Conservation (phyloP, 2,329 filamentous ascomycete genomes). For the Lanzia echinophila region DNA sequence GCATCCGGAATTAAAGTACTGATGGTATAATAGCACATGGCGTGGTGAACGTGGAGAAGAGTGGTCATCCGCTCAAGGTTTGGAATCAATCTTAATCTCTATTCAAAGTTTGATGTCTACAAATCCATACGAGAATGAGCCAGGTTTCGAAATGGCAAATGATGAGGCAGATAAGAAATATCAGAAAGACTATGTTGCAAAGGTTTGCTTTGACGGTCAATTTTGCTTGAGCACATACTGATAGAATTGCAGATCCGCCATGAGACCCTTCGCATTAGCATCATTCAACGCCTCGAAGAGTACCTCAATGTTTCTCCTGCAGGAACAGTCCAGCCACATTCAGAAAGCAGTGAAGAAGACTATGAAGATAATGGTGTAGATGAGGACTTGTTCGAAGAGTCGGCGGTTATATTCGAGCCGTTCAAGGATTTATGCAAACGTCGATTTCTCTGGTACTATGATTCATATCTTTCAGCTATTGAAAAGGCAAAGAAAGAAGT, state of each 20-base stretch:
- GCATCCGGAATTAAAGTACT: not conserved
- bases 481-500: constrained; percentile 58
- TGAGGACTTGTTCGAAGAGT: constrained; percentile 36
- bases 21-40: constrained; percentile 66
- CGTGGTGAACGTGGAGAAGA: constrained; percentile 82
- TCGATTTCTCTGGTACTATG: constrained; percentile 92
- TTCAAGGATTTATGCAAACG: constrained; percentile 89
- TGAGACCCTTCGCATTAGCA: constrained; percentile 77
- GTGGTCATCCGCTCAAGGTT: constrained; percentile 92
- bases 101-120: constrained; percentile 94
- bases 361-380: constrained; percentile 36
- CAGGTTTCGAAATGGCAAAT: constrained; percentile 77
- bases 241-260: constrained; percentile 66
- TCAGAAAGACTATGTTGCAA: constrained; percentile 70
- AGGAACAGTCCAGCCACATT: constrained; percentile 35
- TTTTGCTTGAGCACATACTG: not conserved
- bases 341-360: constrained; percentile 21
- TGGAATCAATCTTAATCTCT: constrained; percentile 89
- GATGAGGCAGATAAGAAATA: constrained; percentile 62
- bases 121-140: constrained; percentile 95
- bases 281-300: constrained; percentile 78
- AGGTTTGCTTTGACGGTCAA: constrained; percentile 44
- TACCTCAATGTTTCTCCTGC: constrained; percentile 59
- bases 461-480: constrained; percentile 72
- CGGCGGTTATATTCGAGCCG: constrained; percentile 62